Evolutionary conservation across 805 yeast genomes (phyloP), one percentile per base, ranked within the genome.

Genomic region (Sporopachydermia quercuum): DNA sequence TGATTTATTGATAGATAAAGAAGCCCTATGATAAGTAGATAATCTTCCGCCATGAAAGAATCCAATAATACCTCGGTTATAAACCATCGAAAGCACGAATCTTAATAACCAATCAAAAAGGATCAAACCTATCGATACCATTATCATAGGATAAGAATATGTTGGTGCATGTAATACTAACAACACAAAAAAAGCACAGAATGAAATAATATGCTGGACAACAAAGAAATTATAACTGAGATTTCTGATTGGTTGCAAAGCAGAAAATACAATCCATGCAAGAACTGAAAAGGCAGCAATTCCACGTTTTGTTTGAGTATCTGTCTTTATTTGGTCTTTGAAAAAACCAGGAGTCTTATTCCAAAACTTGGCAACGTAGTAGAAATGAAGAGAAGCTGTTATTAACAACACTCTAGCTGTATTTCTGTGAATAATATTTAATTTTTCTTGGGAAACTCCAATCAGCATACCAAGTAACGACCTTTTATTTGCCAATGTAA

Each of bases 361-460:
- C 47, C 52, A 51, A 16, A 41, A 39, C 2, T 44, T 34, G 40
- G 53, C 30, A 27, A 35, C 39, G 40, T 42, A 49, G 13, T 42
- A 49, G 47, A 51, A 42, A 38, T 51, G 55, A 4, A 51, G 23
- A 6, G 49, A 37, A 13, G 55, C 42, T 4, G 47, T 42, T 33
- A 51, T 37, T 15, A 50, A 42, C 16, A 53, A 16, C 4, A 47
- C 50, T 3, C 55, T 38, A 3, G 55, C 49, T 3, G 47, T 45
- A 56, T 53, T 51, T 14, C 56, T 41, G 38, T 51, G 55, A 37
- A 43, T 49, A 16, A 42, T 47, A 42, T 48, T 51, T 14, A 53
- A 42, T 3, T 47, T n/a, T 27, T 41, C 43, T 17, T 46, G 47
- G 1, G 51, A 19, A 2, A 45, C 16, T 18, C 55, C 52, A 8